These are phyloP conservation scores for Cercophora newfieldiana DNA, from an alignment of 495 filamentous ascomycete species.

Conservation along the genomic window DNA sequence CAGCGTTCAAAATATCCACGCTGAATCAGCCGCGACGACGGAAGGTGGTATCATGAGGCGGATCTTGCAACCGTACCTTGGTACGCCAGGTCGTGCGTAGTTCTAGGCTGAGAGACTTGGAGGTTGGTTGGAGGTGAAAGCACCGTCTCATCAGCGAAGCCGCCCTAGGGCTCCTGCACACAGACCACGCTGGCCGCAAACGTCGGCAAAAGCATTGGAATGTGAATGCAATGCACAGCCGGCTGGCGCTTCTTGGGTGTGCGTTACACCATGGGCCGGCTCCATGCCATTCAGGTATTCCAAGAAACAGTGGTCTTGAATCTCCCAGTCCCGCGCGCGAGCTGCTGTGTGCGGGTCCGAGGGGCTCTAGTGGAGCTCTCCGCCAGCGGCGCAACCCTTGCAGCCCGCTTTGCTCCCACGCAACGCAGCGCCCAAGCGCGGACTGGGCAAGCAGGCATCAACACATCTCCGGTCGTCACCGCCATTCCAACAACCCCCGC, in stretches of 20 bases:
- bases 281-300: neutral
- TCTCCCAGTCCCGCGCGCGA: neutral
- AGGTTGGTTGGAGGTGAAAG: too few relatives aligned
- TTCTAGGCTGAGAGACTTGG: too few relatives aligned
- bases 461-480: conserved; percentile 34
- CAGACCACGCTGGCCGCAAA: neutral
- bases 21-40: conserved; percentile 7
- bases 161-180: too few relatives aligned
- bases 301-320: neutral
- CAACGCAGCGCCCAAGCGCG: neutral
- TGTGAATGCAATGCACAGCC: neutral
- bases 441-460: conserved; percentile 18
- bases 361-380: neutral
- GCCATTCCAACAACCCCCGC: conserved; percentile 33
- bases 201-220: neutral
- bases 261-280: neutral
- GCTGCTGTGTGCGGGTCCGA: neutral
- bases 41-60: conserved; percentile 3
- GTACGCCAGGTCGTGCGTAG: too few relatives aligned
- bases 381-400: neutral
- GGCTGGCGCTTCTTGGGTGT: too few relatives aligned
- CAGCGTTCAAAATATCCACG: neutral
- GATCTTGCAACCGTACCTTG: neutral
- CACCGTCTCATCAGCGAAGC: too few relatives aligned
- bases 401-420: neutral